phyloP scores from a whole-genome alignment of 169 alveolate species.

The Blepharisma undulans region DNA sequence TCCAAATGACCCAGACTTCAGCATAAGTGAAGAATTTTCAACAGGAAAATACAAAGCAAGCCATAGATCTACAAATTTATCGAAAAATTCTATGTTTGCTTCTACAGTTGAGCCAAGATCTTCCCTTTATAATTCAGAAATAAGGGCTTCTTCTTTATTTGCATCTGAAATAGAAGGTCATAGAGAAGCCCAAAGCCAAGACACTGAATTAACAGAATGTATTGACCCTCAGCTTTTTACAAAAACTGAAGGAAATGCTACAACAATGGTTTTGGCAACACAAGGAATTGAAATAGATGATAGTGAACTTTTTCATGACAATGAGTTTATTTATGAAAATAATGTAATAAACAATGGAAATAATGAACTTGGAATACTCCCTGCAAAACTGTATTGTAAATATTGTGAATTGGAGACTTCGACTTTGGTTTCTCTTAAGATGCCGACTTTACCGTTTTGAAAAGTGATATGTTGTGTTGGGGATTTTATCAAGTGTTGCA shows the following conservation, averaged over 20 bases:
- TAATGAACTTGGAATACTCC: not conserved
- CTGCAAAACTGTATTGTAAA: not conserved
- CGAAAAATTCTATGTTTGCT: constrained; percentile 9
- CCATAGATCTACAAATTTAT: not conserved
- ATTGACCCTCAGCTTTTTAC: not conserved
- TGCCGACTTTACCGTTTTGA: constrained; percentile 30
- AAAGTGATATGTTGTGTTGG: constrained; percentile 5
- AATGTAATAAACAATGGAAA: not conserved
- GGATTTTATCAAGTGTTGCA: not conserved
- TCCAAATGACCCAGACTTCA: not conserved
- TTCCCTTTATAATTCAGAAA: not conserved
- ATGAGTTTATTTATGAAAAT: not conserved
- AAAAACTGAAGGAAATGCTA: not conserved
- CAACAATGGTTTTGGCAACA: not conserved
- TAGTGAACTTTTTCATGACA: not conserved
- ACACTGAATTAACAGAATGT: not conserved
- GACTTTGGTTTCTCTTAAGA: not conserved
- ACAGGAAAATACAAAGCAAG: not conserved
- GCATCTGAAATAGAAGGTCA: too few relatives aligned
- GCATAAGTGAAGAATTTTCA: not conserved
- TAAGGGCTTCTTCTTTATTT: not conserved
- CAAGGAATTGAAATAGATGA: not conserved
- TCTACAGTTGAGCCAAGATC: constrained; percentile 12
- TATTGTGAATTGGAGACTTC: constrained; percentile 1
- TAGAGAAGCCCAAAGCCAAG: not conserved